These are phyloP conservation scores for Ormosia emarginata DNA, from an alignment of 306 rosid genomes.

Conservation along the genomic window DNA sequence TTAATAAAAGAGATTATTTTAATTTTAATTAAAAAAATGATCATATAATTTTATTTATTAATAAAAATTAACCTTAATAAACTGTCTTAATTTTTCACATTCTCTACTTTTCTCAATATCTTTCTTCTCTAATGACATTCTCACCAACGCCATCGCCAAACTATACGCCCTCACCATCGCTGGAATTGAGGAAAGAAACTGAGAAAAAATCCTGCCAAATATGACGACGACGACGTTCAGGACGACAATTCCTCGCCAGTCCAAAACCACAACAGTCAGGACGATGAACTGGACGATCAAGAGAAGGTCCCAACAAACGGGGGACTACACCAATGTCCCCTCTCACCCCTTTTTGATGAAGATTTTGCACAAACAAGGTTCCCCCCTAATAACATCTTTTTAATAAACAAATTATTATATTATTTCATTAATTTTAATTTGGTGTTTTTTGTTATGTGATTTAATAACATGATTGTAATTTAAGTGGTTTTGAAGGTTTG, in stretches of 20 bases:
- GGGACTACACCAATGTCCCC: conserved; percentile 49
- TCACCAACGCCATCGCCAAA: no score
- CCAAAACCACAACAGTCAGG: conserved; percentile 2
- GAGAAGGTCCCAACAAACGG: not conserved
- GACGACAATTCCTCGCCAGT: no score
- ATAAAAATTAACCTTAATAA: no score
- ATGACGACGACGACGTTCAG: conserved; percentile 29
- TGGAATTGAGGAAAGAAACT: conserved; percentile 42
- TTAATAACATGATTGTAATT: not conserved
- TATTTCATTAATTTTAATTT: not conserved
- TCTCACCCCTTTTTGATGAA: conserved; percentile 56
- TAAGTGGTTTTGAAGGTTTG: not conserved
- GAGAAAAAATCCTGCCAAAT: conserved; percentile 11
- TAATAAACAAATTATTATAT: not conserved
- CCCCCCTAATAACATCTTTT: not conserved
- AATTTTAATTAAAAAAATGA: no score
- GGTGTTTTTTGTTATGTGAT: not conserved
- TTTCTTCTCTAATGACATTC: no score
- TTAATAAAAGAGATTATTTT: no score
- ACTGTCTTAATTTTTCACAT: no score
- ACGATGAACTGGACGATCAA: conserved; percentile 41
- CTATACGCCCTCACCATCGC: no score
- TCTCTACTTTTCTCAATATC: no score
- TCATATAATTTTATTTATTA: no score
- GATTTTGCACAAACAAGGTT: conserved; percentile 66